Evolutionary conservation across 2,329 filamentous ascomycete species (phyloP), one percentile per base, ranked within the genome.

Genomic region (Juglanconis sp.): DNA sequence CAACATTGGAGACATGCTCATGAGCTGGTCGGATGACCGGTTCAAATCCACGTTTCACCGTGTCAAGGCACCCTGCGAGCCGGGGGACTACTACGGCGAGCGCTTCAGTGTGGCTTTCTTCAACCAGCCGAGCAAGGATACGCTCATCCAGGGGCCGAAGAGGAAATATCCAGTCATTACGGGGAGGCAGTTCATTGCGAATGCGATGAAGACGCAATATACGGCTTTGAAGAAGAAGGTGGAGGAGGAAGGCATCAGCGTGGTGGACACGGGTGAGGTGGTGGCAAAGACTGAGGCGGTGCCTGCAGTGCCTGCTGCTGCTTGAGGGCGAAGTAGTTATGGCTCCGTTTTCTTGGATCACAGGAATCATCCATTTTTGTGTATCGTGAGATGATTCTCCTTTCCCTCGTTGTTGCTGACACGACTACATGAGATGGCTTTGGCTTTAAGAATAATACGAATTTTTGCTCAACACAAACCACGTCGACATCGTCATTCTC

Each of bases 91-190:
- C 66, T 84, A 77, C 64, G 81, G 81, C 3, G 77, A 80, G 63
- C 75, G 83, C 47, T 85, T 84, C 66, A 82, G 79, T 64, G 83
- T 86, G 65, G 83, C 83, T 1, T 86, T 80, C 64, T 86, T 87
- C 71, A 86, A 85, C 61, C 83, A 86, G 73, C 81, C 82, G 1
- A 80, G 78, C 66, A 78, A 76, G 65, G 79, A 83, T 67, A 74
- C 77, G 1, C 66, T 74, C 60, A 83, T 85, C 32, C 81, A 84
- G 66, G 83, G 82, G 0, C 82, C 80, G 2, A 48, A 70, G 68
- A 81, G 80, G 70, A 86, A 84, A 69, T 86, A 85, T 68, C 77
- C 80, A 2, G 68, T 77, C 57, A 76, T 85, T 24, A 85, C 81
- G 0, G 82, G 82, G 2, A 78, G 77, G 59, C 75, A 85, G 64